Base-by-base conservation (phyloP, 2,329 filamentous ascomycete genomes). In the Drechmeria coniospora region DNA sequence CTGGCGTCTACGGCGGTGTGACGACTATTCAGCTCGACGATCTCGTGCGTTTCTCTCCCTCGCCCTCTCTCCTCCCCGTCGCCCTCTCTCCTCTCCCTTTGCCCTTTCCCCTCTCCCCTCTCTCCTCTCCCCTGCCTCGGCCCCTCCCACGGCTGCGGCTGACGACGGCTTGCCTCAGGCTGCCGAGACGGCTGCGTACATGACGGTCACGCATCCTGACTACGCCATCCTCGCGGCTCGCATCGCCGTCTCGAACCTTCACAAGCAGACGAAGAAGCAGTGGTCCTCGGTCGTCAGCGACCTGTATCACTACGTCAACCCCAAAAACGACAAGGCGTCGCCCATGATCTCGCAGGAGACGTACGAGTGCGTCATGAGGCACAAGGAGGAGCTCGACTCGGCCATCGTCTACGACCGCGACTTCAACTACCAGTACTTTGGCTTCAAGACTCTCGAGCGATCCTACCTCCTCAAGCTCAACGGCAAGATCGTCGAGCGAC, bases 191-290 rank as follows among this genome's bases (percentile, higher is more conserved):
- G 90, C 90, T 45, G 90, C 90, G 32, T 98, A 98, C 66, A 98
- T 98, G 90, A 98, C 90, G 35, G 87, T 94, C 44, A 98, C 87
- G 37, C 90, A 98, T 56, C 90, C 90, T 47, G 90, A 98, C 63
- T 98, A 98, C 56, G 90, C 90, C 53, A 92, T 95, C 52, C 83
- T 98, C 33, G 90, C 90, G 39, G 90, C 90, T 41, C 86, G 90
- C 61, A 95, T 98, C 51, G 90, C 90, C 43, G 90, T 98, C 30
- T 98, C 90, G 49, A 98, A 98, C 64, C 79, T 98, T 34, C 90
- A 98, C 76, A 98, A 98, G 65, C 90, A 98, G 69, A 98, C 90
- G 39, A 95, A 95, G 73, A 98, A 98, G 69, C 87, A 95, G 54
- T 98, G 92, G 65, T 95, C 90, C n/a, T 67, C 82, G 27, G 90